phyloP scores from a whole-genome alignment of 1,284 basidiomycete genomes.

The Ustilago bromivora region DNA sequence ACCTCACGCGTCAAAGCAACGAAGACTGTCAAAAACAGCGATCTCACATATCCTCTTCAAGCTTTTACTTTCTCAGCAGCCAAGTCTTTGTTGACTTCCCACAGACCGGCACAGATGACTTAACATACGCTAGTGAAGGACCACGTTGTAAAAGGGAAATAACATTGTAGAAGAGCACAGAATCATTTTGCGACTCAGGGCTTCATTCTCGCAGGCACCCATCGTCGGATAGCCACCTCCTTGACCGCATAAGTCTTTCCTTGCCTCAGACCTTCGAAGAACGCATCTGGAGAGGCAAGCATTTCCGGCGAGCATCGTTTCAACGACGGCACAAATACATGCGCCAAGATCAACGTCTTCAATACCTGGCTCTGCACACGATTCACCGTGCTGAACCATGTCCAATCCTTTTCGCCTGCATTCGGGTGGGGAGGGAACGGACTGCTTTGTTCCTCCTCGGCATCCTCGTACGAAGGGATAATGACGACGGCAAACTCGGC shows the following conservation, averaged over 20 bases:
- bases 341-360: conserved; percentile 73
- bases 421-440: conserved; percentile 61
- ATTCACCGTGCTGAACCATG: conserved; percentile 96
- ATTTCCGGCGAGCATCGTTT: conserved; percentile 32
- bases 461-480: conserved; percentile 88
- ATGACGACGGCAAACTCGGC: conserved; percentile 95
- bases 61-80: too few species aligned
- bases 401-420: conserved; percentile 78
- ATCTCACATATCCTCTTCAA: conserved; percentile 12
- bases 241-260: conserved; percentile 77
- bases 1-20: neutral
- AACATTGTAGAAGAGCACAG: too few species aligned
- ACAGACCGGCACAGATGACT: too few species aligned
- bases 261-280: conserved; percentile 75
- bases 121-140: too few species aligned
- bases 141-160: too few species aligned
- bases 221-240: conserved; percentile 87
- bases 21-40: neutral
- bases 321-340: conserved; percentile 61
- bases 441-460: conserved; percentile 75
- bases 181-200: conserved; percentile 72
- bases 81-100: too few species aligned
- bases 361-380: conserved; percentile 96
- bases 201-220: conserved; percentile 90
- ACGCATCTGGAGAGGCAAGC: conserved; percentile 69